These are phyloP conservation scores for Magnaporthiopsis incrustans DNA, from an alignment of 2,329 filamentous ascomycete genomes.

Conservation along the genomic window DNA sequence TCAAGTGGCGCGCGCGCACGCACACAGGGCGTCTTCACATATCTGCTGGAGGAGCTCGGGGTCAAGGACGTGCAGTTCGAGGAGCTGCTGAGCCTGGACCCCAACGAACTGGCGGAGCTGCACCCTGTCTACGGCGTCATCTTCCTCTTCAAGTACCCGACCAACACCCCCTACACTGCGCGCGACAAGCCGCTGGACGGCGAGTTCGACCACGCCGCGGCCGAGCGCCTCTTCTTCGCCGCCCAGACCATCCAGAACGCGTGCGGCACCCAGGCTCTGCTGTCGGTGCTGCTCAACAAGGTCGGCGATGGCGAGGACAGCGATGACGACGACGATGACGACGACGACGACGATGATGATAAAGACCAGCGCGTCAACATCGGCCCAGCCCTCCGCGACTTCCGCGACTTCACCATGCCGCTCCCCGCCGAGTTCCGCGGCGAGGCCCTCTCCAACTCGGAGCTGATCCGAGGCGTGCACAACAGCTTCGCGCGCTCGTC, in stretches of 20 bases:
- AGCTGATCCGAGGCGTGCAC: conserved; percentile 70
- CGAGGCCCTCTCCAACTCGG: conserved; percentile 53
- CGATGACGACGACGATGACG: background rate
- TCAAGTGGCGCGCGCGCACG: background rate
- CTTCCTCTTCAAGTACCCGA: conserved; percentile 96
- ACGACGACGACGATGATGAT: conserved; percentile 8
- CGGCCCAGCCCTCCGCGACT: conserved; percentile 62
- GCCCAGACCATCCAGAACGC: conserved; percentile 98
- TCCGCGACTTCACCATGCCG: conserved; percentile 80
- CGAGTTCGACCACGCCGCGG: conserved; percentile 65
- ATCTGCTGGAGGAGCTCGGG: conserved; percentile 82
- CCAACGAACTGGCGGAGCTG: conserved; percentile 61
- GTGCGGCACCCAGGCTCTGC: conserved; percentile 89
- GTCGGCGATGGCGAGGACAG: conserved; percentile 25
- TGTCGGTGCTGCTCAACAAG: conserved; percentile 88
- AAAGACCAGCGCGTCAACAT: conserved; percentile 52
- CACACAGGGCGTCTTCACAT: conserved; percentile 84
- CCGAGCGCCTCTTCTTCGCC: conserved; percentile 83
- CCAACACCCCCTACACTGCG: conserved; percentile 53
- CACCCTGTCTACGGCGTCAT: conserved; percentile 90
- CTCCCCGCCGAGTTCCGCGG: conserved; percentile 67
- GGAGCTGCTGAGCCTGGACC: conserved; percentile 84
- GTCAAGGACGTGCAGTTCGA: conserved; percentile 94
- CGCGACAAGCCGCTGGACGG: conserved; percentile 69
- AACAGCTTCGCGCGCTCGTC: conserved; percentile 85